These are phyloP conservation scores for Penicillium sp. DNA, from an alignment of 2,329 filamentous ascomycete species.

Conservation along the genomic window DNA sequence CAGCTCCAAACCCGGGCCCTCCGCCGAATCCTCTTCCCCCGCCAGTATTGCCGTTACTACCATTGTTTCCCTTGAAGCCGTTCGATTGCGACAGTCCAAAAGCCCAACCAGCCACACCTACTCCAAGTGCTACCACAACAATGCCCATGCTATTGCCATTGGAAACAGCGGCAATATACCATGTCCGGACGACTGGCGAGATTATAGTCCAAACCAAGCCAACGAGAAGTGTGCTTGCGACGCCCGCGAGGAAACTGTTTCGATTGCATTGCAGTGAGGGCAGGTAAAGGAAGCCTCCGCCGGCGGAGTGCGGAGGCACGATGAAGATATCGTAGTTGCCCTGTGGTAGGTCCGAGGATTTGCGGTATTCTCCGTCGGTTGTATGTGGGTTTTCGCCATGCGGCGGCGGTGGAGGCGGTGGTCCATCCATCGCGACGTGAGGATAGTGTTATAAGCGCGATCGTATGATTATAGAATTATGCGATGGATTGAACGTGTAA, in stretches of 20 bases:
- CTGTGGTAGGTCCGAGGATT: conserved; percentile 64
- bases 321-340: conserved; percentile 98
- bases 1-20: conserved; percentile 18
- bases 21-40: conserved; percentile 24
- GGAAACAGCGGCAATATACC: conserved; percentile 69
- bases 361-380: conserved; percentile 51
- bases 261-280: conserved; percentile 80
- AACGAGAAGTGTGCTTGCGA: conserved; percentile 69
- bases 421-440: conserved; percentile 32
- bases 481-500: not conserved
- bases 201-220: conserved; percentile 71
- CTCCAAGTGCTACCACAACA: conserved; percentile 66
- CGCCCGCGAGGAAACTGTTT: conserved; percentile 89
- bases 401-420: conserved; percentile 71
- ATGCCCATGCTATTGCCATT: conserved; percentile 73
- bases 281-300: conserved; percentile 89
- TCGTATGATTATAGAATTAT: not conserved
- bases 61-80: conserved; percentile 23
- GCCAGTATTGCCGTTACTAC: conserved; percentile 19
- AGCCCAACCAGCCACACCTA: conserved; percentile 77
- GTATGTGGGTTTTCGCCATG: conserved; percentile 76
- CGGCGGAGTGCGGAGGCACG: conserved; percentile 86
- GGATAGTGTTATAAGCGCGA: not conserved
- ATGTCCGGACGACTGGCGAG: conserved; percentile 69
- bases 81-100: conserved; percentile 63